A percentile compares a stretch with the other conserved stretches of the same genome.
phyloP scores from a whole-genome alignment of 2,329 filamentous ascomycete genomes.

The Cordyceps cicadae region DNA sequence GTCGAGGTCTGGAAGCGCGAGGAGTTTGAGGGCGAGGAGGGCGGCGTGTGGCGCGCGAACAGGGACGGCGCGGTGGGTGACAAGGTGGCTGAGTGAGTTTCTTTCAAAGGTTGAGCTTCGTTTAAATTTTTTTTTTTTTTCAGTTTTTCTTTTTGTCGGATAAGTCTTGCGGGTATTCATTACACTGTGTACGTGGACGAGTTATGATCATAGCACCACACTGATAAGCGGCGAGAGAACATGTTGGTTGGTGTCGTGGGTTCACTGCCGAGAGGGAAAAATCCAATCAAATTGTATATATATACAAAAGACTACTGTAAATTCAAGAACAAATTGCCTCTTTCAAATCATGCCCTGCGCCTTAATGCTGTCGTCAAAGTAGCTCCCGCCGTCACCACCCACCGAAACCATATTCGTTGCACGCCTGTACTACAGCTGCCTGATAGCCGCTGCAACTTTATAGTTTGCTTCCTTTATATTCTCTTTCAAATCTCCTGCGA shows the following conservation, averaged over 20 bases:
- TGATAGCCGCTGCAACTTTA: background rate
- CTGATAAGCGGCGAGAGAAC: too few relatives aligned
- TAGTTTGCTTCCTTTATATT: background rate
- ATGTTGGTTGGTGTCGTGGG: too few relatives aligned
- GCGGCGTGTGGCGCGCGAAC: slow-evolving; percentile 80
- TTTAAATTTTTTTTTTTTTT: background rate
- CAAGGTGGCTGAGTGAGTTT: slow-evolving; percentile 25
- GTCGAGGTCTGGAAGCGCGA: slow-evolving; percentile 97
- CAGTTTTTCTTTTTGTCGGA: background rate
- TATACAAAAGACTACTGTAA: background rate
- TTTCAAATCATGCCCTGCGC: background rate
- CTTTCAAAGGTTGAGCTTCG: background rate
- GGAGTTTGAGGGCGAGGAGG: slow-evolving; percentile 70
- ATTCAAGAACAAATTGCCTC: background rate
- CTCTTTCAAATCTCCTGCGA: background rate
- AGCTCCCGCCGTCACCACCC: background rate
- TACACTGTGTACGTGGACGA: background rate
- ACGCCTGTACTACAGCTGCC: background rate
- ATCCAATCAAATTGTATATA: too few relatives aligned
- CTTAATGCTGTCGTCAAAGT: background rate
- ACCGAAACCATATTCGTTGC: background rate
- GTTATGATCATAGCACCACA: background rate
- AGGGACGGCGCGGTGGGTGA: slow-evolving; percentile 59
- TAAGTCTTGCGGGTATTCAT: background rate
- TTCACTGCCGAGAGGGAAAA: too few relatives aligned